Percentiles rank a stretch among this genome's conserved stretches.
Conservation (phyloP, 345 rosid genomes). For the Lepidium africanum region DNA sequence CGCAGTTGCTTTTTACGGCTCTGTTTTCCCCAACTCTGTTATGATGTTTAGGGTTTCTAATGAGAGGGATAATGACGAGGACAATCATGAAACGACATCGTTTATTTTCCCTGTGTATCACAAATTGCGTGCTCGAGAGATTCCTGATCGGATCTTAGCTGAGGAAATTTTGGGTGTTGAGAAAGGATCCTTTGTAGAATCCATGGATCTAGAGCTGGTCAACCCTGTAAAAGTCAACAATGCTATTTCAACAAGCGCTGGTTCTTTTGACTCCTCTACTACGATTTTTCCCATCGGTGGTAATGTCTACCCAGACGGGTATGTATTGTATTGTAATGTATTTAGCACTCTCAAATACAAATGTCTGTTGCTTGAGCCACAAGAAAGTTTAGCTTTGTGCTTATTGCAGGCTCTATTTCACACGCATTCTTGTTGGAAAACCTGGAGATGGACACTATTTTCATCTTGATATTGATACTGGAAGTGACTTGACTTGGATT, state of each 20-base stretch:
- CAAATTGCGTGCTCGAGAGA: conserved; percentile 36
- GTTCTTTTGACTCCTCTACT: conserved; percentile 46
- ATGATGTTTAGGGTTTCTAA: conserved; percentile 37
- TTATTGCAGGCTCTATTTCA: conserved; percentile 59
- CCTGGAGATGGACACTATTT: conserved; percentile 53
- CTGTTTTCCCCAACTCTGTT: conserved; percentile 33
- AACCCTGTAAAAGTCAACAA: conserved; percentile 27
- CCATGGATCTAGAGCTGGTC: conserved; percentile 24
- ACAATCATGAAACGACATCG: conserved; percentile 28
- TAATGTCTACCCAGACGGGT: conserved; percentile 87
- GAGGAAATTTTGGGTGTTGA: conserved; percentile 35
- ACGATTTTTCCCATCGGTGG: conserved; percentile 66
- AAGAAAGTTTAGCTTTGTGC: conserved; percentile 1
- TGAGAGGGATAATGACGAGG: conserved; percentile 29
- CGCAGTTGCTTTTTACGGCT: conserved; percentile 41
- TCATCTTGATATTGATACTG: conserved; percentile 82
- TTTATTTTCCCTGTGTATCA: conserved; percentile 70
- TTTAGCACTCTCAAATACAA: neutral
- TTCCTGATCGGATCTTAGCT: conserved; percentile 35
- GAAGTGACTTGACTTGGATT: conserved; percentile 93
- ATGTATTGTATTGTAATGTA: conserved; percentile 5
- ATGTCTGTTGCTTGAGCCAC: conserved; percentile 14
- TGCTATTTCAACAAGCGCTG: conserved; percentile 30
- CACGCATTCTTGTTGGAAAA: conserved; percentile 60
- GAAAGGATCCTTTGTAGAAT: conserved; percentile 24